Conservation (phyloP, 2,329 filamentous ascomycete species). For the Ophiostoma sp. region DNA sequence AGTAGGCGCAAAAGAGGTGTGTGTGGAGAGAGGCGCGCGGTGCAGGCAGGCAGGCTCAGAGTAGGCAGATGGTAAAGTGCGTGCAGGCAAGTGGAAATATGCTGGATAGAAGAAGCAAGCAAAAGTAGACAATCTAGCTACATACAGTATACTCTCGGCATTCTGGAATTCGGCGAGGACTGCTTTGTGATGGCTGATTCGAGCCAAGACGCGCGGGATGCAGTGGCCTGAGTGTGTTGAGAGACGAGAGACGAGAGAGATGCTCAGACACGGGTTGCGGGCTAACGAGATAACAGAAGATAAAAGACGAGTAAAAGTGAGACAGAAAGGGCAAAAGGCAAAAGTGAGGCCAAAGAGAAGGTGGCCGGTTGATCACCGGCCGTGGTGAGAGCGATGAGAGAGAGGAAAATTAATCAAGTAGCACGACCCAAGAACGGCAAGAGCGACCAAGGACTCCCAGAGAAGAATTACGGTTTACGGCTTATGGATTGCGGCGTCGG, state of each 20-base stretch:
- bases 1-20: neutral
- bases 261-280: neutral
- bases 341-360: neutral
- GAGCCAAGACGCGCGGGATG: neutral
- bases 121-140: neutral
- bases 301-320: neutral
- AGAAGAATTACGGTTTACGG: no score
- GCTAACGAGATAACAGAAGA: neutral
- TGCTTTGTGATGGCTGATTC: neutral
- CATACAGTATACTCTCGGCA: neutral
- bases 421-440: neutral
- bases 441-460: neutral
- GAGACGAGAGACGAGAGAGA: neutral
- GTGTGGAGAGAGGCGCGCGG: conserved; percentile 12
- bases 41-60: neutral
- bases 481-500: no score
- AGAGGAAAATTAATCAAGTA: neutral
- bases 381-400: neutral
- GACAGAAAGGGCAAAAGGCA: neutral
- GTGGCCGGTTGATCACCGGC: no score
- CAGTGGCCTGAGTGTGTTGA: neutral
- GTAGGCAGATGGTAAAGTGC: neutral
- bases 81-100: neutral
- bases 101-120: neutral
- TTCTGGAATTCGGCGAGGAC: neutral